Percentiles rank a stretch among this genome's conserved stretches.
Conservation (phyloP, 805 yeast genomes). For the Saccharomycopsis vini region DNA sequence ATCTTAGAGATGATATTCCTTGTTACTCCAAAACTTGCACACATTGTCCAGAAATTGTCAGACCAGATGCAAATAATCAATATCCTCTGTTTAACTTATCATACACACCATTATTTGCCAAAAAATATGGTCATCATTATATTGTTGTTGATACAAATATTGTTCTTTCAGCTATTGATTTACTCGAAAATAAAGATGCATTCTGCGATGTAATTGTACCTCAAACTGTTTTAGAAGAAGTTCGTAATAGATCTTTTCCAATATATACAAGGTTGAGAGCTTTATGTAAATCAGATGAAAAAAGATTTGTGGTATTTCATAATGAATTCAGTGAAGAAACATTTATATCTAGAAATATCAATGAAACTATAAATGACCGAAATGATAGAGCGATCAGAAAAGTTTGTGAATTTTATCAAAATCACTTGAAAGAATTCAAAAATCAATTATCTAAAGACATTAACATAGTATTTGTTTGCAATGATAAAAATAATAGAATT, state of each 20-base stretch:
- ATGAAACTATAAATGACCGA: slow-evolving; percentile 78
- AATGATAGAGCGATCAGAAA: slow-evolving; percentile 85
- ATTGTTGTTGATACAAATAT: slow-evolving; percentile 82
- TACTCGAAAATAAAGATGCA: slow-evolving; percentile 66
- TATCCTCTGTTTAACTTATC: slow-evolving; percentile 60
- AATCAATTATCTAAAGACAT: slow-evolving; percentile 29
- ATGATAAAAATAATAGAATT: slow-evolving; percentile 59
- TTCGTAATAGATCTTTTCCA: slow-evolving; percentile 77
- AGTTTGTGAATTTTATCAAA: slow-evolving; percentile 60
- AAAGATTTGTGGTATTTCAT: slow-evolving; percentile 84
- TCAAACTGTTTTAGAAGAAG: slow-evolving; percentile 91
- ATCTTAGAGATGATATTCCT: slow-evolving; percentile 84
- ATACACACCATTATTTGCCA: slow-evolving; percentile 43
- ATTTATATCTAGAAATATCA: slow-evolving; percentile 47
- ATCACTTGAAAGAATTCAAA: slow-evolving; percentile 43
- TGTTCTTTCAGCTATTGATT: slow-evolving; percentile 78
- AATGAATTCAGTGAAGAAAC: slow-evolving; percentile 81
- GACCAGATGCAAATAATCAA: slow-evolving; percentile 60
- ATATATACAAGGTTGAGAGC: slow-evolving; percentile 78
- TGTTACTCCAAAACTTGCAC: slow-evolving; percentile 71
- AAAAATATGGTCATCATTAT: slow-evolving; percentile 62
- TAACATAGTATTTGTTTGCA: slow-evolving; percentile 54
- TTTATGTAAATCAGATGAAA: slow-evolving; percentile 60
- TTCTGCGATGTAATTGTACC: slow-evolving; percentile 91
- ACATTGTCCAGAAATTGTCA: slow-evolving; percentile 45